Conservation (phyloP, 1,284 basidiomycete genomes). For the Ustilago loliicola region DNA sequence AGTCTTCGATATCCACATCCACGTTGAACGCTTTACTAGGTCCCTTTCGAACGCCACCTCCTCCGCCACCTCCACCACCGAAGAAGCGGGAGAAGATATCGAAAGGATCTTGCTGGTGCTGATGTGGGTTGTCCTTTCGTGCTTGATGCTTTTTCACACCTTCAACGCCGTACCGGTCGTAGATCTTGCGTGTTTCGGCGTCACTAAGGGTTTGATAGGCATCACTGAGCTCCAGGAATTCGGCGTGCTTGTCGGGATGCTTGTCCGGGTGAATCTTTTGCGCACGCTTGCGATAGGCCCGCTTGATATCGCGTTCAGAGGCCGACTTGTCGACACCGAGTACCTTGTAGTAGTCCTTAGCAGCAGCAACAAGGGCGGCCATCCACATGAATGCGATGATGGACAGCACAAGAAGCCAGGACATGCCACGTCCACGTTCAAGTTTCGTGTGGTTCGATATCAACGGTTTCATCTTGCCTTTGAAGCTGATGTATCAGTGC, state of each 20-base stretch:
- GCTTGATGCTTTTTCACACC: conserved; percentile 68
- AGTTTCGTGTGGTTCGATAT: conserved; percentile 18
- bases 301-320: conserved; percentile 67
- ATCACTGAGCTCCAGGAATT: conserved; percentile 72
- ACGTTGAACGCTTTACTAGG: conserved; percentile 66
- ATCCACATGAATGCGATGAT: conserved; percentile 27
- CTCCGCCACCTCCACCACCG: conserved; percentile 51
- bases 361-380: conserved; percentile 49
- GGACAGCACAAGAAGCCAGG: conserved; percentile 29
- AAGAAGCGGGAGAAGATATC: conserved; percentile 70
- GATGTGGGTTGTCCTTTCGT: conserved; percentile 49
- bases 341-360: conserved; percentile 67
- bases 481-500: not conserved
- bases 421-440: conserved; percentile 1
- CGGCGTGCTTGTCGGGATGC: conserved; percentile 67
- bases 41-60: conserved; percentile 57
- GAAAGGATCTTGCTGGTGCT: conserved; percentile 62
- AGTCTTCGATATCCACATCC: conserved; percentile 59
- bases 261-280: conserved; percentile 70
- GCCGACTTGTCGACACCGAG: conserved; percentile 62
- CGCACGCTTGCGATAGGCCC: conserved; percentile 66
- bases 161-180: conserved; percentile 66
- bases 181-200: conserved; percentile 62
- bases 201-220: conserved; percentile 68
- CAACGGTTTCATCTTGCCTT: conserved; percentile 40